Evolutionary conservation across 495 filamentous ascomycete species (phyloP).

Genomic region (Aspergillus conjunctus): DNA sequence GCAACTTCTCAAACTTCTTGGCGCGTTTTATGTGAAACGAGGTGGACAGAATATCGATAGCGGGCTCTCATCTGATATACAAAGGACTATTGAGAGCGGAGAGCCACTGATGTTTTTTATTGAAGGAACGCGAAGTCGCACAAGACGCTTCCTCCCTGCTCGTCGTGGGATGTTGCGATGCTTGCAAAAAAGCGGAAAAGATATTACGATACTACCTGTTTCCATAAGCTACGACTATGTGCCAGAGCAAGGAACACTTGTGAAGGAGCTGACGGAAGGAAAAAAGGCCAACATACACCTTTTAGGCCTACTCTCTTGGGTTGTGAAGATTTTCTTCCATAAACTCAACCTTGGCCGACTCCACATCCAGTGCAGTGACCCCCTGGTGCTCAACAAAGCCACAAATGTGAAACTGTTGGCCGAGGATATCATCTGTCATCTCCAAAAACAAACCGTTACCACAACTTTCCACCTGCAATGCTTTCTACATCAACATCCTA

Average conservation of each 20-base stretch:
- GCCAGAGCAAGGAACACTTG: neutral
- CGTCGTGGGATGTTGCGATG: neutral
- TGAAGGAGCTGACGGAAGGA: neutral
- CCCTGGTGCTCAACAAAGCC: neutral
- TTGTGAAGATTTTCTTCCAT: neutral
- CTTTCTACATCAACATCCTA: neutral
- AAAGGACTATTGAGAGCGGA: neutral
- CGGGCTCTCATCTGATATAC: neutral
- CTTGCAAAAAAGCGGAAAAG: neutral
- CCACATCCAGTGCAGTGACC: neutral
- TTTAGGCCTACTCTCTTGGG: neutral
- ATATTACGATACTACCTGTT: neutral
- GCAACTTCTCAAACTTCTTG: neutral
- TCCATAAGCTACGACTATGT: neutral
- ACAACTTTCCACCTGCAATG: neutral
- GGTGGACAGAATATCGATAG: neutral
- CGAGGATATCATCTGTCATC: neutral
- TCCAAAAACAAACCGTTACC: neutral
- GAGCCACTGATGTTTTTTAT: conserved; percentile 2
- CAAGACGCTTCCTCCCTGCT: neutral
- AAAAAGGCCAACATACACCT: neutral
- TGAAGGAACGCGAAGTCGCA: conserved; percentile 1
- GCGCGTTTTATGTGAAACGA: neutral
- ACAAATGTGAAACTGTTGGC: neutral
- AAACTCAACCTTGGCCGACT: neutral